Evolutionary conservation across 139 green algal genomes (phyloP).

Genomic region (Chlamydomonas eustigma): DNA sequence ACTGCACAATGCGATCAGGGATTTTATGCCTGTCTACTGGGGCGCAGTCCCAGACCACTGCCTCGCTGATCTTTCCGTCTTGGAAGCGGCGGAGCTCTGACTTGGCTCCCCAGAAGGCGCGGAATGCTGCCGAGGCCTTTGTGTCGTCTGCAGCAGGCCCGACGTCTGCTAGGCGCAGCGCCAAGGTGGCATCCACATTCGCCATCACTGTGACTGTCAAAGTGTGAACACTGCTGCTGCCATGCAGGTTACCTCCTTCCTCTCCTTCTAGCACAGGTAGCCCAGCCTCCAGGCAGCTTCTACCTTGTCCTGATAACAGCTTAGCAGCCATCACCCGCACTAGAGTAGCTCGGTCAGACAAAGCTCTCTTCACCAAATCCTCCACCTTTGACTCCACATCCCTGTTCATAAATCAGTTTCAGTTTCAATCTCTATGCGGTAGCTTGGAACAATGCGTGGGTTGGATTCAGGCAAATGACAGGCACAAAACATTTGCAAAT

Average conservation of each 20-base stretch:
- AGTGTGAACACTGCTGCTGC: no score
- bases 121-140: slow-evolving; percentile 50
- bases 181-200: slow-evolving; percentile 5
- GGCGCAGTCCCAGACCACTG: slow-evolving; percentile 63
- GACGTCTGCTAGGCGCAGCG: slow-evolving; percentile 58
- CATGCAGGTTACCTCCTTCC: slow-evolving; percentile 20
- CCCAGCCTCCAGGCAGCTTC: background rate
- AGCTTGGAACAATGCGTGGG: no score
- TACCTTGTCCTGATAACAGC: slow-evolving; percentile 7
- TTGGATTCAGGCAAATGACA: no score
- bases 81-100: slow-evolving; percentile 67
- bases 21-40: slow-evolving; percentile 36
- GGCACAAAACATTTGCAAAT: no score
- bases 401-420: no score
- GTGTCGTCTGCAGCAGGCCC: slow-evolving; percentile 61
- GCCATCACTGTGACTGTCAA: no score
- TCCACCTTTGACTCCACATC: slow-evolving; percentile 38
- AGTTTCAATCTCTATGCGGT: no score
- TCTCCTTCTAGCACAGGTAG: slow-evolving; percentile 1
- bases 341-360: slow-evolving; percentile 42
- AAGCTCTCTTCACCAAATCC: slow-evolving; percentile 39
- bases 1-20: background rate
- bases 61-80: slow-evolving; percentile 57
- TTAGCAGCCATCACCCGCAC: slow-evolving; percentile 41
- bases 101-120: slow-evolving; percentile 68